These are phyloP conservation scores for Pouteria glomerata DNA, from an alignment of 148 eudicot genomes.

Conservation along the genomic window DNA sequence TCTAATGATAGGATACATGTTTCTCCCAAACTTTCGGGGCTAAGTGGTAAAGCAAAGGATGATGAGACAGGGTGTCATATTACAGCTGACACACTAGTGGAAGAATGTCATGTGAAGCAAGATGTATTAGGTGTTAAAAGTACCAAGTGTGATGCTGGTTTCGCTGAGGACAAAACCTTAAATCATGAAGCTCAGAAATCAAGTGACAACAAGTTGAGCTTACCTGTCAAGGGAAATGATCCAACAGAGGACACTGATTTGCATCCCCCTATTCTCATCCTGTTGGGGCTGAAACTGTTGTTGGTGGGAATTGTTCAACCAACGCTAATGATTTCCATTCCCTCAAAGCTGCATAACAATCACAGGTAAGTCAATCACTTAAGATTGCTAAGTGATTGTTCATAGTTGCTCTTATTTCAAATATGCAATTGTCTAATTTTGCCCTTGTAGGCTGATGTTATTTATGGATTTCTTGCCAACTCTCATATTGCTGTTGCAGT, in stretches of 20 bases:
- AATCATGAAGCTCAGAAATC: constrained; percentile 42
- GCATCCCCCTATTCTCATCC: constrained; percentile 31
- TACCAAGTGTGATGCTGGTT: constrained; percentile 28
- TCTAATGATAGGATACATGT: constrained; percentile 36
- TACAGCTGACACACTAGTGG: constrained; percentile 33
- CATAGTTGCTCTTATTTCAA: neutral
- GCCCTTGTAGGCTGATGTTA: constrained; percentile 60
- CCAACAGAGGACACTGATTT: constrained; percentile 23
- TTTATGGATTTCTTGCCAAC: constrained; percentile 80
- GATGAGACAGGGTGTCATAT: constrained; percentile 37
- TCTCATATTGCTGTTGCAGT: constrained; percentile 85
- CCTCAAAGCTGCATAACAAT: constrained; percentile 37
- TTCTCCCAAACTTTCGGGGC: constrained; percentile 34
- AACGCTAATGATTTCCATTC: constrained; percentile 32
- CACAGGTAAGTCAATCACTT: constrained; percentile 34
- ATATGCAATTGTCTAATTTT: neutral
- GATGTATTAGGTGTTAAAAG: constrained; percentile 40
- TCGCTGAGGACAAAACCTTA: constrained; percentile 25
- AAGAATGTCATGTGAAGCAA: constrained; percentile 38
- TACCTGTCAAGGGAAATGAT: constrained; percentile 40
- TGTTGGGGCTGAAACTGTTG: constrained; percentile 35
- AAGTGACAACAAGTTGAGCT: too few relatives aligned
- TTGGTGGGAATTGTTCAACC: constrained; percentile 26
- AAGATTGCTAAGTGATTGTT: neutral
- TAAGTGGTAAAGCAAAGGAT: constrained; percentile 30